Evolutionary conservation across 805 yeast genomes (phyloP).

Genomic region (Schwanniomyces pseudopolymorphus): DNA sequence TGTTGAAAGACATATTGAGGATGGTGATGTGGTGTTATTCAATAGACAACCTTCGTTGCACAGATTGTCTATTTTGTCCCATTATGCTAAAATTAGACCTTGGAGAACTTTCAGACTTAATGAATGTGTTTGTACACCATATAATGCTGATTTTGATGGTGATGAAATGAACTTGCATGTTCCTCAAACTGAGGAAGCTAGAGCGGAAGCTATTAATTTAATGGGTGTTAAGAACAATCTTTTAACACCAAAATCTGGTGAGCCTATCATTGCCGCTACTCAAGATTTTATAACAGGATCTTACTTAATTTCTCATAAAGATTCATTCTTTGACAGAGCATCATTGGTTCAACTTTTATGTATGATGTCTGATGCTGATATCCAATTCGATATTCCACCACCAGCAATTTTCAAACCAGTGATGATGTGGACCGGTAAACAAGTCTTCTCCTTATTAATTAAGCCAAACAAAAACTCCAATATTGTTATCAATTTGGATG

Average conservation of each 20-base stretch:
- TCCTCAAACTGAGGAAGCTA: conserved; percentile 98
- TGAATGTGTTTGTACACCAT: conserved; percentile 99
- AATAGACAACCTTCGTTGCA: conserved; percentile 98
- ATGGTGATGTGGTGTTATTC: conserved; percentile 93
- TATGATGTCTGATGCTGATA: conserved; percentile 93
- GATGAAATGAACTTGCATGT: conserved; percentile 99
- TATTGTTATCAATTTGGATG: conserved; percentile 87
- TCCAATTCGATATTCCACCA: conserved; percentile 91
- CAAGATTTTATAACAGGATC: conserved; percentile 99
- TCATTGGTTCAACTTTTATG: conserved; percentile 77
- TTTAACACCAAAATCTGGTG: conserved; percentile 96
- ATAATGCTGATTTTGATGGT: conserved; percentile 99
- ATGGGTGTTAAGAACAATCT: conserved; percentile 98
- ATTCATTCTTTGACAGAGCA: conserved; percentile 87
- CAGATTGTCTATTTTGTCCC: conserved; percentile 89
- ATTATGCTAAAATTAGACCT: conserved; percentile 93
- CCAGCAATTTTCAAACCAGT: conserved; percentile 91
- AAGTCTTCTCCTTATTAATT: conserved; percentile 83
- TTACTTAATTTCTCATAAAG: conserved; percentile 87
- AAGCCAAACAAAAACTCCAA: conserved; percentile 75
- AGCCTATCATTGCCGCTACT: conserved; percentile 98
- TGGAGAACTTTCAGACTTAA: conserved; percentile 97
- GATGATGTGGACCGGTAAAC: conserved; percentile 96
- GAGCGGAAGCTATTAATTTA: conserved; percentile 96
- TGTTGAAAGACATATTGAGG: conserved; percentile 95